These are phyloP conservation scores for Lobosporangium transversale DNA, from an alignment of 192 early-diverging fungal genomes.

Conservation along the genomic window DNA sequence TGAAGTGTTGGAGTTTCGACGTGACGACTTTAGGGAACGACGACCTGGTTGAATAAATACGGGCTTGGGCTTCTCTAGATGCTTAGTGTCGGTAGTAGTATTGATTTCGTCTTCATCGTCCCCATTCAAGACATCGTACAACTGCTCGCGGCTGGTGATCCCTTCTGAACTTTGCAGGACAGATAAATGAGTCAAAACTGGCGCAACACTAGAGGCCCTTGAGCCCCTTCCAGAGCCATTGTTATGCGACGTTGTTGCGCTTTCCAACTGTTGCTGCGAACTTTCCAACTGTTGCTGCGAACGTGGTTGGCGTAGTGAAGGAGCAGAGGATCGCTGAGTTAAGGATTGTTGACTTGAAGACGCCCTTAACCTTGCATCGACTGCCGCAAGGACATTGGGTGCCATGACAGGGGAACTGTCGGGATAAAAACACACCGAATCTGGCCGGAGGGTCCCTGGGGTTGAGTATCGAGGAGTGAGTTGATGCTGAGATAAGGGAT, in stretches of 20 bases:
- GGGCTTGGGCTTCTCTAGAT: conserved; percentile 9
- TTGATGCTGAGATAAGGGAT: not conserved
- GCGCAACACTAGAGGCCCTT: conserved; percentile 5
- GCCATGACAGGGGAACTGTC: conserved; percentile 40
- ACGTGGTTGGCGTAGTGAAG: not conserved
- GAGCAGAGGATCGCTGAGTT: not conserved
- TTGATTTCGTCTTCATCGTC: conserved; percentile 13
- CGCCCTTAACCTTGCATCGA: conserved; percentile 31
- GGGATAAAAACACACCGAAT: conserved; percentile 24
- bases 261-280: not conserved
- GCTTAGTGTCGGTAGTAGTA: not conserved
- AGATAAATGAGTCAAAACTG: conserved; percentile 15
- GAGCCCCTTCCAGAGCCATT: not conserved
- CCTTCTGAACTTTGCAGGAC: conserved; percentile 17
- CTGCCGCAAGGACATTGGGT: conserved; percentile 35
- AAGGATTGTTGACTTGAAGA: conserved; percentile 3
- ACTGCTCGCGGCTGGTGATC: conserved; percentile 21
- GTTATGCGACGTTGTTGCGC: not conserved
- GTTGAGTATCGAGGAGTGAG: conserved; percentile 2
- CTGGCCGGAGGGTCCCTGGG: conserved; percentile 14
- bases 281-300: too few relatives aligned
- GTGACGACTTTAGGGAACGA: conserved; percentile 19
- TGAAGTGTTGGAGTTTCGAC: conserved; percentile 17
- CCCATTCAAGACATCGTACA: conserved; percentile 29
- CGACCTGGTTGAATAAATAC: conserved; percentile 1